Conservation (phyloP, 306 rosid species). For the Glycine tomentella region DNA sequence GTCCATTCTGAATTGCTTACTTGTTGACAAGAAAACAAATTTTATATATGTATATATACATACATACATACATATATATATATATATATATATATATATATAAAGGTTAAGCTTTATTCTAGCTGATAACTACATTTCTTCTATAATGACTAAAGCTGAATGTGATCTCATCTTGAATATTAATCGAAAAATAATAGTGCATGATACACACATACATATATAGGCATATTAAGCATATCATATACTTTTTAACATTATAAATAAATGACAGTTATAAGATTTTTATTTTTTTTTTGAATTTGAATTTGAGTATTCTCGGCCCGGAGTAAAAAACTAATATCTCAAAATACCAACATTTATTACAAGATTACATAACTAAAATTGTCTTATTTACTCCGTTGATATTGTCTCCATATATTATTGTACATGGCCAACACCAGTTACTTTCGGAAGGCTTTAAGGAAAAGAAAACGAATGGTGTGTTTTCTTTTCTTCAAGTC, state of each 20-base stretch:
- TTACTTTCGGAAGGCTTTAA: slow-evolving; percentile 24
- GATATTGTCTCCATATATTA: not conserved
- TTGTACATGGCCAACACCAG: slow-evolving; percentile 10
- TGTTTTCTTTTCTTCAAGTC: too few relatives aligned
- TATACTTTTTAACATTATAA: too few relatives aligned
- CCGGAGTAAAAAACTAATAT: too few relatives aligned
- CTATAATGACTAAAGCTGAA: slow-evolving; percentile 1
- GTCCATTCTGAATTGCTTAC: not conserved
- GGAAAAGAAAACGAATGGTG: slow-evolving; percentile 12
- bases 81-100: not conserved
- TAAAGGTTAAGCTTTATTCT: not conserved
- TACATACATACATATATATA: not conserved
- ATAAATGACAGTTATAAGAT: too few relatives aligned
- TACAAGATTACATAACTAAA: too few relatives aligned
- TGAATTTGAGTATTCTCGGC: too few relatives aligned
- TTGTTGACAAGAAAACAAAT: not conserved
- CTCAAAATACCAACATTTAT: too few relatives aligned
- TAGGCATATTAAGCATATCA: not conserved
- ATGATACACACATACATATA: too few relatives aligned
- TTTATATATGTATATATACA: too few relatives aligned
- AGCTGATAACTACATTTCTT: not conserved
- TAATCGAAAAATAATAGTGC: too few relatives aligned
- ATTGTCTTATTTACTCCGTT: too few relatives aligned
- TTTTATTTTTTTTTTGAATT: too few relatives aligned
- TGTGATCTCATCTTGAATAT: not conserved